Conservation (phyloP, 1,139 yeast species). For the Sugiyamaella pinicola region DNA sequence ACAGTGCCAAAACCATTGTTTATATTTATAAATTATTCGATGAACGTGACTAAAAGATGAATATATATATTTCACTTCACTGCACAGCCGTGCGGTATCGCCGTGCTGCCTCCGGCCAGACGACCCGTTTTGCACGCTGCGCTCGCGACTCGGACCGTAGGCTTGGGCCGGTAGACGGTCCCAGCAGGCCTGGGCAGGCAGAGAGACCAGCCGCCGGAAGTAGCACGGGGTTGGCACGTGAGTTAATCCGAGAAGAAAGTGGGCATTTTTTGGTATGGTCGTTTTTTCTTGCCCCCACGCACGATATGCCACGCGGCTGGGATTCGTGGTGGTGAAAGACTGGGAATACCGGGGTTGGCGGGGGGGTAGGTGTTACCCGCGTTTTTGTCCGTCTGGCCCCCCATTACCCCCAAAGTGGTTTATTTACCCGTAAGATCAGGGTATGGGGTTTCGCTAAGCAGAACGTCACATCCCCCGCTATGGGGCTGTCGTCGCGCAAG, state of each 20-base stretch:
- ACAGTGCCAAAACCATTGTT: constrained; percentile 50
- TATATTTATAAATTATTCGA: too few relatives aligned
- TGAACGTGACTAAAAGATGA: neutral
- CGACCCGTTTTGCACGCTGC: too few relatives aligned
- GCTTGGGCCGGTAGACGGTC: too few relatives aligned
- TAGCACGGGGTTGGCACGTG: neutral
- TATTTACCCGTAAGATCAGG: constrained; percentile 14
- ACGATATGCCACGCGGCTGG: too few relatives aligned
- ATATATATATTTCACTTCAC: too few relatives aligned
- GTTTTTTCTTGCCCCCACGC: too few relatives aligned
- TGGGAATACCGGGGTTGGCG: too few relatives aligned
- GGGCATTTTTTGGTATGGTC: too few relatives aligned
- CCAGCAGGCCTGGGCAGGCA: neutral
- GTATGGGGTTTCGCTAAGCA: neutral
- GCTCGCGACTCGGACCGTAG: too few relatives aligned
- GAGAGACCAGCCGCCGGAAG: neutral
- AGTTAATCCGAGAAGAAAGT: neutral
- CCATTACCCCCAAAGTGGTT: neutral
- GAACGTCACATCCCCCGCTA: constrained; percentile 16
- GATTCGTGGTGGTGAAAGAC: too few relatives aligned
- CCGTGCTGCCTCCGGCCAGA: neutral
- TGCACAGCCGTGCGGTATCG: neutral
- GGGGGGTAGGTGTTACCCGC: too few relatives aligned
- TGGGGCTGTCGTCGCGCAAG: constrained; percentile 2
- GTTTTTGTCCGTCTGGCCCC: neutral